Evolutionary conservation across 352 stramenopile species (phyloP).

Genomic region (Pythium utonaiense): DNA sequence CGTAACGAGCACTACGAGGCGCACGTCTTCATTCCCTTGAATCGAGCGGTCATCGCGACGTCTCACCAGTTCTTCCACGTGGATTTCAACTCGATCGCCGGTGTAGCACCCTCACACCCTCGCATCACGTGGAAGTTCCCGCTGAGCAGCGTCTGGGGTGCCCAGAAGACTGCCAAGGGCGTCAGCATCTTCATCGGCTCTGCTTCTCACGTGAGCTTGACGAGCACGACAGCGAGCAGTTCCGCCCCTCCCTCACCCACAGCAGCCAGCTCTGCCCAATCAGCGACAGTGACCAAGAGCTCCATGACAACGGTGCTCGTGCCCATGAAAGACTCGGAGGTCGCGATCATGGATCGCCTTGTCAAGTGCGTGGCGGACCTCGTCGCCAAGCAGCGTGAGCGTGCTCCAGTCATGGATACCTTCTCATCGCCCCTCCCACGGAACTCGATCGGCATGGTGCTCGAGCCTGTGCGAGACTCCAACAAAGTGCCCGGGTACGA

Average conservation of each 20-base stretch:
- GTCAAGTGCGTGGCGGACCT: constrained; percentile 41
- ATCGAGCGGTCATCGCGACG: constrained; percentile 65
- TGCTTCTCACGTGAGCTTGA: constrained; percentile 31
- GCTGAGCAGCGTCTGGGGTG: constrained; percentile 39
- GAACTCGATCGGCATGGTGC: constrained; percentile 51
- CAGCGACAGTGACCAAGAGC: constrained; percentile 34
- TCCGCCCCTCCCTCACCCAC: constrained; percentile 12
- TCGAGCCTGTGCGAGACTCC: constrained; percentile 37
- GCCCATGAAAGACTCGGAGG: constrained; percentile 37
- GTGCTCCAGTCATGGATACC: constrained; percentile 29
- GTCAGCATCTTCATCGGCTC: constrained; percentile 47
- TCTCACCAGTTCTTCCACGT: constrained; percentile 72
- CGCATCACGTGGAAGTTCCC: constrained; percentile 48
- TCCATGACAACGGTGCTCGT: constrained; percentile 50
- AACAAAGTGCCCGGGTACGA: constrained; percentile 34
- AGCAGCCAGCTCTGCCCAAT: not conserved
- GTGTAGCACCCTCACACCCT: constrained; percentile 25
- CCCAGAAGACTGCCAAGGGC: constrained; percentile 37
- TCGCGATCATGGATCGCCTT: constrained; percentile 26
- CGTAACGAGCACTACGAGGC: constrained; percentile 77
- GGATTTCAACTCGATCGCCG: constrained; percentile 33
- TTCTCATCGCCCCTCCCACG: constrained; percentile 35
- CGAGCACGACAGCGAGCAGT: constrained; percentile 9
- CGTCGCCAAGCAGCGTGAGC: constrained; percentile 39
- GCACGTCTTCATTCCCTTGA: constrained; percentile 65